Percentiles rank a stretch among this genome's conserved stretches.
phyloP scores from a whole-genome alignment of 345 rosid species.

The Noccaea caerulescens region DNA sequence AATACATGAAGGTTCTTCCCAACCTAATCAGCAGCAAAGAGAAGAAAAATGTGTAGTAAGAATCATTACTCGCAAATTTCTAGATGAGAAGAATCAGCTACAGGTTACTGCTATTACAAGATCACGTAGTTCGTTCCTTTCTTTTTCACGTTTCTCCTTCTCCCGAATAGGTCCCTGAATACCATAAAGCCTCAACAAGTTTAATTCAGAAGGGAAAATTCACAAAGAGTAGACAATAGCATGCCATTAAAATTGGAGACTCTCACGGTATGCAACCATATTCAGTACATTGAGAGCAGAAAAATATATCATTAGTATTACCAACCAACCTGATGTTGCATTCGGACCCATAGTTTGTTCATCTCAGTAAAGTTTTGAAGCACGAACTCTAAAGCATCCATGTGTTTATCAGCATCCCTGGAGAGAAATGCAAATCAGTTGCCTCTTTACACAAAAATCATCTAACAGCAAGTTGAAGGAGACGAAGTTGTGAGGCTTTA shows the following conservation, averaged over 20 bases:
- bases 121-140: conserved; percentile 98
- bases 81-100: conserved; percentile 48
- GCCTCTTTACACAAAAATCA: conserved; percentile 10
- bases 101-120: conserved; percentile 72
- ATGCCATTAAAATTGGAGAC: conserved; percentile 79
- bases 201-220: conserved; percentile 71
- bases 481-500: conserved; percentile 40
- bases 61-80: conserved; percentile 39
- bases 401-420: conserved; percentile 87
- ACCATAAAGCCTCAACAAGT: conserved; percentile 93
- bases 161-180: conserved; percentile 99
- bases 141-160: conserved; percentile 96
- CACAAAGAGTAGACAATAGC: conserved; percentile 76
- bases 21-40: conserved; percentile 58
- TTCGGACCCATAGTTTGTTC: conserved; percentile 99
- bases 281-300: conserved; percentile 41
- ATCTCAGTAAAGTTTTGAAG: conserved; percentile 96
- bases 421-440: conserved; percentile 29
- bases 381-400: conserved; percentile 86
- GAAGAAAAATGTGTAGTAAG: conserved; percentile 38
- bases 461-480: conserved; percentile 8
- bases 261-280: conserved; percentile 67
- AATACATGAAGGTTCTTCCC: conserved; percentile 99
- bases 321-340: conserved; percentile 99
- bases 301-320: conserved; percentile 37